Percentiles rank a stretch among this genome's conserved stretches.
These are phyloP conservation scores for Punctularia strigosozonata DNA, from an alignment of 768 basidiomycete genomes.

Conservation along the genomic window DNA sequence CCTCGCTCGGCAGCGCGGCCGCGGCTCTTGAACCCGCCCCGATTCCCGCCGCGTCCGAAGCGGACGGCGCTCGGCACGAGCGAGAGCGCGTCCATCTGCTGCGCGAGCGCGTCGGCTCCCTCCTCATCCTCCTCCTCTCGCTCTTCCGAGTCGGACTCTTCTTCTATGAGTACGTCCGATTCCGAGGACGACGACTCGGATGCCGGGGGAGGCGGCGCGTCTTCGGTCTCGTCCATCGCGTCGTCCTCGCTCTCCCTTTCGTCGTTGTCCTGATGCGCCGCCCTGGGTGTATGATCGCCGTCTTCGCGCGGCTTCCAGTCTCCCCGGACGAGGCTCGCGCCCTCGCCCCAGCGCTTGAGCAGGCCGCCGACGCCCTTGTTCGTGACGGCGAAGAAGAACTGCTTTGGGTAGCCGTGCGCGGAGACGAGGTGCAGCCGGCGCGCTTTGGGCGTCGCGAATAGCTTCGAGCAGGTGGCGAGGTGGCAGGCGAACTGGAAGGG, in stretches of 20 bases:
- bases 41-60: constrained; percentile 62
- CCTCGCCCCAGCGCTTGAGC: constrained; percentile 72
- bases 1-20: too few species aligned
- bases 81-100: constrained; percentile 33
- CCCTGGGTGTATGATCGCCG: too few species aligned
- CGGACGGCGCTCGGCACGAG: constrained; percentile 60
- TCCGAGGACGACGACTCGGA: constrained; percentile 8
- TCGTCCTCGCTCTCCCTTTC: constrained; percentile 14
- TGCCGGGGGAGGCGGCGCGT: constrained; percentile 4
- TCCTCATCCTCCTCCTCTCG: constrained; percentile 12
- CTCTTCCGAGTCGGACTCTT: constrained; percentile 7
- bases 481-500: constrained; percentile 65
- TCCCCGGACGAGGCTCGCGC: constrained; percentile 65
- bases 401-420: constrained; percentile 73
- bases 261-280: constrained; percentile 12
- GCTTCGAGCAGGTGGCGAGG: constrained; percentile 41
- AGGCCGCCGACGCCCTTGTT: constrained; percentile 84
- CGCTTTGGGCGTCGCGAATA: constrained; percentile 62
- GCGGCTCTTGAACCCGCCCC: constrained; percentile 30
- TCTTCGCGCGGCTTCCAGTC: constrained; percentile 49
- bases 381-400: constrained; percentile 86
- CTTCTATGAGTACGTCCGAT: constrained; percentile 1
- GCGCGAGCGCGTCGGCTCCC: constrained; percentile 36
- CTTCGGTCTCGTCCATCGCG: constrained; percentile 13
- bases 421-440: constrained; percentile 75